Evolutionary conservation across 2,329 filamentous ascomycete genomes (phyloP).

Genomic region (Hymenoscyphus salicellus): DNA sequence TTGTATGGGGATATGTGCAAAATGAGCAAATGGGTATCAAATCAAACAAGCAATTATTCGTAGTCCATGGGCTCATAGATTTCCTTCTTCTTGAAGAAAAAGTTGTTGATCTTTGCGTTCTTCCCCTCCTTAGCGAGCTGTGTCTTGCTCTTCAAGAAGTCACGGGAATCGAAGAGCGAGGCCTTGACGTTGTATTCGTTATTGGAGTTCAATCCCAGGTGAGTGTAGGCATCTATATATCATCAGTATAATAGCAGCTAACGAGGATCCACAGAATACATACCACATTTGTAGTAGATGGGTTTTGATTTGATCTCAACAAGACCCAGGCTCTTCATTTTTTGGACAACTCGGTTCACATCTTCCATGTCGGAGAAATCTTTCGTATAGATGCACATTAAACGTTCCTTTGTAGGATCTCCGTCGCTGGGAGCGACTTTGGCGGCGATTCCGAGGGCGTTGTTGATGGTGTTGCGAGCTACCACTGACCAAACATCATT

Average conservation of each 20-base stretch:
- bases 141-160: slow-evolving; percentile 31
- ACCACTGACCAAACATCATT: slow-evolving; percentile 64
- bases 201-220: slow-evolving; percentile 57
- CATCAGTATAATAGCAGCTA: neutral
- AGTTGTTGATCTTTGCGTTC: slow-evolving; percentile 17
- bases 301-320: slow-evolving; percentile 45
- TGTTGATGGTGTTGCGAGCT: slow-evolving; percentile 63
- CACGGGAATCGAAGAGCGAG: slow-evolving; percentile 52
- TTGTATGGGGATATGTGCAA: neutral
- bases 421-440: slow-evolving; percentile 64
- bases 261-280: slow-evolving; percentile 9
- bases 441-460: slow-evolving; percentile 67
- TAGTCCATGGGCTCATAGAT: slow-evolving; percentile 18
- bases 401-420: slow-evolving; percentile 43
- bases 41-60: slow-evolving; percentile 17
- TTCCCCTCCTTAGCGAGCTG: slow-evolving; percentile 7
- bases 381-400: slow-evolving; percentile 76
- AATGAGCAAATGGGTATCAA: slow-evolving; percentile 16
- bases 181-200: slow-evolving; percentile 63
- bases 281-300: slow-evolving; percentile 70
- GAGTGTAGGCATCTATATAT: slow-evolving; percentile 61
- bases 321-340: slow-evolving; percentile 61
- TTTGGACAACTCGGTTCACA: slow-evolving; percentile 63
- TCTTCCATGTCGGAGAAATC: slow-evolving; percentile 70
- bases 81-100: slow-evolving; percentile 27